Evolutionary conservation across 2,329 filamentous ascomycete genomes (phyloP).

Genomic region (Orbilia ellipsospora): DNA sequence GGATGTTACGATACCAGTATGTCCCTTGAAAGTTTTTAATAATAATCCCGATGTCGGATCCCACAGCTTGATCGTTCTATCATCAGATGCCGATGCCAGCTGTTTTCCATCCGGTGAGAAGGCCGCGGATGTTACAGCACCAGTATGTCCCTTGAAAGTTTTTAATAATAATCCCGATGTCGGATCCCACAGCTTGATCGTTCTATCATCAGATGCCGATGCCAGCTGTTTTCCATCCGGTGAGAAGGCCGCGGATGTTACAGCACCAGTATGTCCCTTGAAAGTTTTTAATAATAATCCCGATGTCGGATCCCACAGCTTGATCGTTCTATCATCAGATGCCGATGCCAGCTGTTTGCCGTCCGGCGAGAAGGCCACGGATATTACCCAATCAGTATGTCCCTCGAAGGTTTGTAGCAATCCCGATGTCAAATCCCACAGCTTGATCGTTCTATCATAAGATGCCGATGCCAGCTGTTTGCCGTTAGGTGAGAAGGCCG

Average conservation of each 20-base stretch:
- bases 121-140: not conserved
- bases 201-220: slow-evolving; percentile 23
- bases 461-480: slow-evolving; percentile 35
- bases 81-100: slow-evolving; percentile 26
- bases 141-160: no score
- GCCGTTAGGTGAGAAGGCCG: slow-evolving; percentile 2
- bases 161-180: not conserved
- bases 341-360: slow-evolving; percentile 30
- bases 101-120: slow-evolving; percentile 3
- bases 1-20: not conserved
- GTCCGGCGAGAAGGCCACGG: slow-evolving; percentile 8
- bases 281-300: no score
- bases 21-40: no score
- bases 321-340: not conserved
- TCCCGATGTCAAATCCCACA: slow-evolving; percentile 61
- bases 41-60: slow-evolving; percentile 61
- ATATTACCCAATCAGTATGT: not conserved
- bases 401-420: no score
- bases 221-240: not conserved
- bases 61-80: slow-evolving; percentile 7
- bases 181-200: slow-evolving; percentile 61
- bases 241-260: slow-evolving; percentile 4
- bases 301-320: slow-evolving; percentile 60
- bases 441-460: not conserved
- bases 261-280: not conserved